phyloP scores from a whole-genome alignment of 331 rosid species.

The Acacia pycnantha region DNA sequence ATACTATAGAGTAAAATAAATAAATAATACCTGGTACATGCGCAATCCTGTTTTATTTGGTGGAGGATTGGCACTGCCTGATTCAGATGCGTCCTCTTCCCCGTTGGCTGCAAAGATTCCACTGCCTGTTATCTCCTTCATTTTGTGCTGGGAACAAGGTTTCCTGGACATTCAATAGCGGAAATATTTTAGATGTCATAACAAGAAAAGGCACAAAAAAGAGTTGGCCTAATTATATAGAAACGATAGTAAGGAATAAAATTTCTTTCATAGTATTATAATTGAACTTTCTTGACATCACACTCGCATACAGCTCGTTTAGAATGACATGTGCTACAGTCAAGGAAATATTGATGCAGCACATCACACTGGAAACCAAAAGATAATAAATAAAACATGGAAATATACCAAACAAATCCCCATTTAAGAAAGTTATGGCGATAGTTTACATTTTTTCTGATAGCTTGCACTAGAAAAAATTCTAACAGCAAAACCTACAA shows the following conservation, averaged over 20 bases:
- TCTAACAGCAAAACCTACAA: not conserved
- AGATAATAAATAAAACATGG: not conserved
- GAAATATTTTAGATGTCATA: conserved; percentile 31
- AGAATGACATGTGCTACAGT: not conserved
- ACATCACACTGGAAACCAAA: not conserved
- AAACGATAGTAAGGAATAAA: not conserved
- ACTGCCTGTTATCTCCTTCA: conserved; percentile 99
- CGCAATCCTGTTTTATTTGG: conserved; percentile 73
- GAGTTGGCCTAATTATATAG: not conserved
- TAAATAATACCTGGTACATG: conserved; percentile 81
- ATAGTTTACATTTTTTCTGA: not conserved
- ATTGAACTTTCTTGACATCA: not conserved
- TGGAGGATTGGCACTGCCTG: conserved; percentile 57
- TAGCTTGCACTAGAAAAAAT: not conserved
- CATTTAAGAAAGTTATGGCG: not conserved
- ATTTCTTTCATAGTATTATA: not conserved
- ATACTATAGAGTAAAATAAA: not conserved
- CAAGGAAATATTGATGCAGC: not conserved
- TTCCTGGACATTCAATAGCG: conserved; percentile 51
- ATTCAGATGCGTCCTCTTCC: conserved; percentile 60
- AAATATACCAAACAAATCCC: not conserved
- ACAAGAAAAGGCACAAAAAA: not conserved
- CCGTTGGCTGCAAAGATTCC: conserved; percentile 77
- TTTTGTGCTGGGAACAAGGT: conserved; percentile 89
- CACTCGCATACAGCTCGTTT: conserved; percentile 8